Evolutionary conservation across 2,329 filamentous ascomycete species (phyloP), one percentile per base, ranked within the genome.

Genomic region (Epichloe sp.): DNA sequence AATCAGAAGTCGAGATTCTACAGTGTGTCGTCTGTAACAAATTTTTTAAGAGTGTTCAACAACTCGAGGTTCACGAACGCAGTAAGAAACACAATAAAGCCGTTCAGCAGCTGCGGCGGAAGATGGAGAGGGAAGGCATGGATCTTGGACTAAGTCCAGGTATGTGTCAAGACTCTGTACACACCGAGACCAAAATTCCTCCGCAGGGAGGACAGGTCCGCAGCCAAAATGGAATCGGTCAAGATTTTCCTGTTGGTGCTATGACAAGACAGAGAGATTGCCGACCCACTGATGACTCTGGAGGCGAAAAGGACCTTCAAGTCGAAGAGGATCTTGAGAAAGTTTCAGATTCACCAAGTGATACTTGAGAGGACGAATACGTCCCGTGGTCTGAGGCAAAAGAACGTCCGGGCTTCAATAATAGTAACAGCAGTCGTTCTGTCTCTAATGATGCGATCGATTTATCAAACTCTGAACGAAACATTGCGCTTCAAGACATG

Each of bases 31-130:
- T 82, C 4, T 97, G 93, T 66, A 78, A 81, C 57, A 88, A 86
- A 57, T 76, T 70, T 0, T 98, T 97, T 69, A 80, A 96, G 68
- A 97, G 90, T 61, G 86, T 95, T 63, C 89, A 88, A 57, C 91
- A 97, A 62, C 89, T 86, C 54, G 83, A 94, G 60, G 84, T 86
- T 3, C 93, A 98, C 61, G 90, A 96, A 69, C 88, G 85, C 70
- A 97, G 91, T 73, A 98, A 95, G 66, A 98, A 97, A 68, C 93
- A 98, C 61, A 68, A 83, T 54, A 97, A 95, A 64, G 85, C 88
- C 2, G 77, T 96, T 6, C 83, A 90, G 57, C 79, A 89, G 54
- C 68, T 98, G 40, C 82, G 81, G 60, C 77, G 80, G 60, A 83
- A 93, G 64, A 95, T 98, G 89, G 79, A 77, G 58, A 82, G 83